Evolutionary conservation across 192 early-diverging fungal genomes (phyloP).

Genomic region (Borealophlyctis nickersoniae): DNA sequence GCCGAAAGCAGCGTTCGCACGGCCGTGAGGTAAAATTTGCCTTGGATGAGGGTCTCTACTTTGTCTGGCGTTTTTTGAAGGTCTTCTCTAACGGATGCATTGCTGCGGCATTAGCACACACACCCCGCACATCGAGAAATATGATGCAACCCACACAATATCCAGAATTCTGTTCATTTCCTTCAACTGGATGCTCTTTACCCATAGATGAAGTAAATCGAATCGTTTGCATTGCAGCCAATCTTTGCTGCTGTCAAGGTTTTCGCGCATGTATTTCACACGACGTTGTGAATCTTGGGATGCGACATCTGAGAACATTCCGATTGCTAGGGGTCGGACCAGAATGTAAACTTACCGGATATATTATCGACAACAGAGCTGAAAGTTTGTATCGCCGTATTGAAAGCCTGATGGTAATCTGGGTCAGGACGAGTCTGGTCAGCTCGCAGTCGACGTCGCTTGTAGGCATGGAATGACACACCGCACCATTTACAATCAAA

Average conservation of each 20-base stretch:
- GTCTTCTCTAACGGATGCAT: slow-evolving; percentile 39
- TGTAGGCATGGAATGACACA: neutral
- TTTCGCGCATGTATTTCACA: slow-evolving; percentile 40
- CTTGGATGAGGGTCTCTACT: slow-evolving; percentile 45
- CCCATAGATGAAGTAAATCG: slow-evolving; percentile 60
- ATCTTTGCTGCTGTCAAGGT: slow-evolving; percentile 46
- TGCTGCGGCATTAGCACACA: slow-evolving; percentile 2
- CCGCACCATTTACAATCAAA: slow-evolving; percentile 55
- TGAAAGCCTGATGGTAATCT: slow-evolving; percentile 63
- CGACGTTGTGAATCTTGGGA: slow-evolving; percentile 37
- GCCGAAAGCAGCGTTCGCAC: slow-evolving; percentile 38
- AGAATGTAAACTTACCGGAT: slow-evolving; percentile 34
- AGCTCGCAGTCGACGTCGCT: too few relatives aligned
- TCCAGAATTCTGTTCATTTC: slow-evolving; percentile 60
- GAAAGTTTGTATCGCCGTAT: slow-evolving; percentile 56
- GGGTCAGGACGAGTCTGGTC: neutral
- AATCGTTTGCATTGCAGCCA: slow-evolving; percentile 56
- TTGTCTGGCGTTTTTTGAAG: slow-evolving; percentile 44
- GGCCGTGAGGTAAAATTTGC: slow-evolving; percentile 51
- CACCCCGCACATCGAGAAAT: neutral
- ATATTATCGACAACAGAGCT: slow-evolving; percentile 55
- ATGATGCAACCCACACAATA: slow-evolving; percentile 32
- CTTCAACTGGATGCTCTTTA: slow-evolving; percentile 57
- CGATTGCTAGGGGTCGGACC: neutral
- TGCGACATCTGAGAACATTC: too few relatives aligned